phyloP scores from a whole-genome alignment of 495 filamentous ascomycete genomes.

The Penicillium coprophilum region DNA sequence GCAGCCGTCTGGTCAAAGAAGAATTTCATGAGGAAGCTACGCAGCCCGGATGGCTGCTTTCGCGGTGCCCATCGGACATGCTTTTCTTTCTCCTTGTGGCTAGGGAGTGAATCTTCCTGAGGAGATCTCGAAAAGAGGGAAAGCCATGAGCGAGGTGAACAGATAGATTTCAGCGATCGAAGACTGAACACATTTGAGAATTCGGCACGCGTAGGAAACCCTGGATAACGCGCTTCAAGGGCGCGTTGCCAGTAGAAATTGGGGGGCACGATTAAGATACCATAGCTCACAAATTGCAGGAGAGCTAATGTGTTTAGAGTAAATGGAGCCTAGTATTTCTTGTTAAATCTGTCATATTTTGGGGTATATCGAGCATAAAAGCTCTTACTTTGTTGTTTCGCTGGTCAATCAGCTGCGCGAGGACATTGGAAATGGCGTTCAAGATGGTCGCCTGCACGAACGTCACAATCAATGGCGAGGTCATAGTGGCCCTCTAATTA shows the following conservation, averaged over 20 bases:
- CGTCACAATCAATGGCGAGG: conserved; percentile 59
- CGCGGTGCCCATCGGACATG: conserved; percentile 31
- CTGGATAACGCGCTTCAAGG: conserved; percentile 57
- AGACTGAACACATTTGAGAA: conserved; percentile 18
- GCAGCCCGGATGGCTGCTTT: conserved; percentile 36
- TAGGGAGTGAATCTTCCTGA: conserved; percentile 36
- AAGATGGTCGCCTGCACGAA: conserved; percentile 72
- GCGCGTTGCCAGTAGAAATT: conserved; percentile 83
- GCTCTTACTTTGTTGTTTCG: conserved; percentile 60
- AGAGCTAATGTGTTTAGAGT: conserved; percentile 61
- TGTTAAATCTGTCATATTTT: not conserved
- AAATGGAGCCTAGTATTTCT: conserved; percentile 29
- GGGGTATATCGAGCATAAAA: not conserved
- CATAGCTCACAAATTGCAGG: conserved; percentile 76
- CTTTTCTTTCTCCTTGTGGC: conserved; percentile 43
- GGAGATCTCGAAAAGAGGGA: conserved; percentile 32
- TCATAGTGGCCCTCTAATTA: conserved; percentile 16
- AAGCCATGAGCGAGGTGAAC: conserved; percentile 43
- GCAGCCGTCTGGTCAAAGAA: conserved; percentile 78
- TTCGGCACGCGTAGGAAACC: conserved; percentile 35
- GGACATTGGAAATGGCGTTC: conserved; percentile 71
- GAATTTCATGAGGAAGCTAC: conserved; percentile 79
- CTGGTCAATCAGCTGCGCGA: conserved; percentile 76
- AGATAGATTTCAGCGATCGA: conserved; percentile 16
- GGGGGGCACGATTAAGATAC: conserved; percentile 72